Evolutionary conservation across 805 yeast species (phyloP).

Genomic region (Zygoascus tannicola): DNA sequence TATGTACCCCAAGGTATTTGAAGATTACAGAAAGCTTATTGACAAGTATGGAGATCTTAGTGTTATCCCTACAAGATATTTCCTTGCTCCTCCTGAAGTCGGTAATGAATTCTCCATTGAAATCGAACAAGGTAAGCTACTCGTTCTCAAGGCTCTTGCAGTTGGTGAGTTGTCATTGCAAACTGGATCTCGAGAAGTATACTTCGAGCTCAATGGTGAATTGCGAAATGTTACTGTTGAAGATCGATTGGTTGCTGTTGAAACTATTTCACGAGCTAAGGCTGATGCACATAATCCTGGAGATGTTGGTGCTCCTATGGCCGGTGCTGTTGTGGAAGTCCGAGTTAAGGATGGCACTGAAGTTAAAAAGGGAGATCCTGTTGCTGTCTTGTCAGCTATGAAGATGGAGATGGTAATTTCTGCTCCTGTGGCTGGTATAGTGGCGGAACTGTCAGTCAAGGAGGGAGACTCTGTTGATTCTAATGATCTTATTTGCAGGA

Average conservation of each 20-base stretch:
- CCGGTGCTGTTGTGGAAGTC: constrained; percentile 94
- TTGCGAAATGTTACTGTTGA: constrained; percentile 89
- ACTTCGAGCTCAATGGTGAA: constrained; percentile 97
- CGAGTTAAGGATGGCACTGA: constrained; percentile 80
- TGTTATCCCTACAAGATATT: constrained; percentile 85
- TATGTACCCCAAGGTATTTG: constrained; percentile 98
- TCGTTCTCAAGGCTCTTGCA: constrained; percentile 86
- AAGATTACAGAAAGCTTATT: constrained; percentile 63
- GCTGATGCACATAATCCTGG: constrained; percentile 80
- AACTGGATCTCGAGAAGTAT: constrained; percentile 91
- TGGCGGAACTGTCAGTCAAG: constrained; percentile 65
- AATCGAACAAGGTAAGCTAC: constrained; percentile 89
- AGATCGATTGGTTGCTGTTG: constrained; percentile 80
- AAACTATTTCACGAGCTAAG: constrained; percentile 78
- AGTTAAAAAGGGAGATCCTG: constrained; percentile 93
- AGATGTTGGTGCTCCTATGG: constrained; percentile 98
- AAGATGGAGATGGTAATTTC: constrained; percentile 99
- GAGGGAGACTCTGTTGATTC: constrained; percentile 97
- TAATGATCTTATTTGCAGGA: constrained; percentile 68
- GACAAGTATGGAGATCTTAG: constrained; percentile 87
- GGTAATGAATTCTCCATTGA: constrained; percentile 85
- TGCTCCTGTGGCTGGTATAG: constrained; percentile 81
- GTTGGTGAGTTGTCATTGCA: constrained; percentile 77
- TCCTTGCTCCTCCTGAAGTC: constrained; percentile 77
- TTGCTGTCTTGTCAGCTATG: constrained; percentile 94